These are phyloP conservation scores for Aspergillus sp. DNA, from an alignment of 2,329 filamentous ascomycete genomes.

Conservation along the genomic window DNA sequence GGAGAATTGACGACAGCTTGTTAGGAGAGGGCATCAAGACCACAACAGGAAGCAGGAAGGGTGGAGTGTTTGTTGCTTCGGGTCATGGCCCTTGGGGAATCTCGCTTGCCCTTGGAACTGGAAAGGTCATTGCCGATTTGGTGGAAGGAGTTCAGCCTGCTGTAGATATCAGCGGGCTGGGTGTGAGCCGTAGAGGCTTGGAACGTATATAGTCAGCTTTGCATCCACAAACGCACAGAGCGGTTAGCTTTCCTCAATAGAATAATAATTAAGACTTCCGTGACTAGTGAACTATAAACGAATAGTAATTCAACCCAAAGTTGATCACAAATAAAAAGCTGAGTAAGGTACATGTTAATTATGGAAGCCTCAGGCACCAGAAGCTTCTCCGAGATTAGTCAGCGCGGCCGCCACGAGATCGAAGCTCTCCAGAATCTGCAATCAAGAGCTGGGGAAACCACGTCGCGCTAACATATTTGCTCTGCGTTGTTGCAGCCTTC, in stretches of 20 bases:
- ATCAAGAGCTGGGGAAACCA: slow-evolving; percentile 22
- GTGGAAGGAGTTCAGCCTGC: slow-evolving; percentile 60
- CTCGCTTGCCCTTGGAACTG: slow-evolving; percentile 65
- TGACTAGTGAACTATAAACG: no score
- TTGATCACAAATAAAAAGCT: slow-evolving; percentile 35
- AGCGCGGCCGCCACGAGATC: slow-evolving; percentile 23
- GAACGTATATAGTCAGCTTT: no score
- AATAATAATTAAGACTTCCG: no score
- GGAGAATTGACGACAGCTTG: slow-evolving; percentile 57
- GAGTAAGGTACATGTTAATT: background rate
- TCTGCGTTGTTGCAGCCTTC: slow-evolving; percentile 7
- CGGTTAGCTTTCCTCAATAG: no score
- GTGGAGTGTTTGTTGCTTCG: slow-evolving; percentile 70
- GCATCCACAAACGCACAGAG: no score
- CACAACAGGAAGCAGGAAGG: slow-evolving; percentile 11
- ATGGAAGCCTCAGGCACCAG: slow-evolving; percentile 21
- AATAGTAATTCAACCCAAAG: no score
- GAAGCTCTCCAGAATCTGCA: slow-evolving; percentile 42
- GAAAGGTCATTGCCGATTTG: slow-evolving; percentile 70
- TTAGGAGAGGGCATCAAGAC: slow-evolving; percentile 57
- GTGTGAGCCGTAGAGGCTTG: slow-evolving; percentile 24
- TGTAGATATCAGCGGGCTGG: slow-evolving; percentile 61
- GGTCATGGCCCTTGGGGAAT: slow-evolving; percentile 81
- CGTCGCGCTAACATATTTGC: slow-evolving; percentile 4
- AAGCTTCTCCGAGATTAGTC: slow-evolving; percentile 28